Evolutionary conservation across 169 alveolate species (phyloP).

Genomic region (Cryptosporidium sp.): DNA sequence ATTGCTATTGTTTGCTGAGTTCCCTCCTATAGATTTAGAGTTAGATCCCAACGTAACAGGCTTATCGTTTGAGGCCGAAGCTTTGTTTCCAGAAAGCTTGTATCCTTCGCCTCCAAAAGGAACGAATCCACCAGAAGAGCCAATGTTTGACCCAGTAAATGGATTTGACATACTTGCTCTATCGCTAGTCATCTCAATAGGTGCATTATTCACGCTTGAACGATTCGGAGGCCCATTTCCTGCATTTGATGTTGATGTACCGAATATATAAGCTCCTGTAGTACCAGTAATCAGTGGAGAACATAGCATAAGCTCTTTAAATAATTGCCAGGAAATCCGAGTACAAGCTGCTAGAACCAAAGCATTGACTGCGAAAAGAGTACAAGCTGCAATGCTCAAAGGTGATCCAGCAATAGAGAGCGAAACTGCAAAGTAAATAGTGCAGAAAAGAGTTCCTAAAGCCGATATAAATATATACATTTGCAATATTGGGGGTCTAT

Average conservation of each 20-base stretch:
- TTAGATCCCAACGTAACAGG: constrained; percentile 36
- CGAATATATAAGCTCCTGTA: constrained; percentile 73
- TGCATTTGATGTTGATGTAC: constrained; percentile 20
- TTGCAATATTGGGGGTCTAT: constrained; percentile 72
- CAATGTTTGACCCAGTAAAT: neutral
- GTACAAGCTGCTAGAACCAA: constrained; percentile 67
- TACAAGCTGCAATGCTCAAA: constrained; percentile 65
- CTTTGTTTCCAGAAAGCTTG: constrained; percentile 35
- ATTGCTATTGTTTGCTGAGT: neutral
- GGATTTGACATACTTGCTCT: constrained; percentile 3
- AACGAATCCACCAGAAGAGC: constrained; percentile 51
- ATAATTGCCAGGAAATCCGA: constrained; percentile 61
- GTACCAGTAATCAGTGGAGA: constrained; percentile 72
- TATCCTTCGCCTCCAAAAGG: constrained; percentile 76
- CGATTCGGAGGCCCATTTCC: constrained; percentile 3
- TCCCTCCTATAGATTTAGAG: constrained; percentile 3
- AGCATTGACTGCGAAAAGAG: constrained; percentile 60
- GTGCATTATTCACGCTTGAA: constrained; percentile 7
- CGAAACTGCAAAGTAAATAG: constrained; percentile 68
- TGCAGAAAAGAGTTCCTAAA: constrained; percentile 60
- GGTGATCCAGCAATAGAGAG: constrained; percentile 66
- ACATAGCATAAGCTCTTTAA: constrained; percentile 70
- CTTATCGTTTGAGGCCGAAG: neutral
- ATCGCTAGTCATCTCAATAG: constrained; percentile 9
- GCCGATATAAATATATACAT: constrained; percentile 74